A percentile compares a stretch with the other conserved stretches of the same genome.
Evolutionary conservation across 108 stramenopile species (phyloP).

Genomic region (Nitzschia inconspicua): DNA sequence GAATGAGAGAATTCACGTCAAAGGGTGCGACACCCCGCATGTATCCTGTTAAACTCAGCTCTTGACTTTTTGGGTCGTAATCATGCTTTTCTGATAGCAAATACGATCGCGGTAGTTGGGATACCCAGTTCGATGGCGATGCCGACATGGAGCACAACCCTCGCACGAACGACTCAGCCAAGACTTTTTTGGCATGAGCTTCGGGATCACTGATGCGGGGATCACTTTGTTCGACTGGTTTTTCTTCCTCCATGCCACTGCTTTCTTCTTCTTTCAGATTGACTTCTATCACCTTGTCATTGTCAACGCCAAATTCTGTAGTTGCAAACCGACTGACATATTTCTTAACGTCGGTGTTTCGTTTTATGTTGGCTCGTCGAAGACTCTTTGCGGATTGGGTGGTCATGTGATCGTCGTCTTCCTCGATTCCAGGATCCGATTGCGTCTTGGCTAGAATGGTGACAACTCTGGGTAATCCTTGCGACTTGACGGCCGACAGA

Average conservation of each 20-base stretch:
- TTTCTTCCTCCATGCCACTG: slow-evolving; percentile 23
- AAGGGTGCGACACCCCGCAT: slow-evolving; percentile 86
- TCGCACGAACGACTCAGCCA: slow-evolving; percentile 53
- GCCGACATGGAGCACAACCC: slow-evolving; percentile 70
- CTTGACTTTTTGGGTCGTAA: slow-evolving; percentile 49
- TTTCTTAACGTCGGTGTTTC: slow-evolving; percentile 70
- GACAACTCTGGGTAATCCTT: slow-evolving; percentile 91
- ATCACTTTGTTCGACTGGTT: slow-evolving; percentile 10
- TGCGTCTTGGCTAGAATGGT: slow-evolving; percentile 72
- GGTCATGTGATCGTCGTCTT: slow-evolving; percentile 40
- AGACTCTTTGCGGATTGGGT: slow-evolving; percentile 57
- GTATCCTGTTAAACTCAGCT: slow-evolving; percentile 85
- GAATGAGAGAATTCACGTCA: slow-evolving; percentile 80
- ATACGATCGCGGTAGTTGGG: slow-evolving; percentile 65
- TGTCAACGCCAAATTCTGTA: slow-evolving; percentile 73
- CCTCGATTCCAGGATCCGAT: slow-evolving; percentile 21
- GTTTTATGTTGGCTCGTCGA: slow-evolving; percentile 62
- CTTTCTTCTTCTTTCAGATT: slow-evolving; percentile 15
- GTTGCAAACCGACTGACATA: slow-evolving; percentile 69
- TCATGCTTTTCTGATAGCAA: slow-evolving; percentile 59
- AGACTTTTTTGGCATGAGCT: slow-evolving; percentile 23
- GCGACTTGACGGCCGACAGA: slow-evolving; percentile 88
- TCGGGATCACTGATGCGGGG: slow-evolving; percentile 13
- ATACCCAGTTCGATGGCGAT: slow-evolving; percentile 72
- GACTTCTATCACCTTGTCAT: slow-evolving; percentile 64